Conservation (phyloP, 1,284 basidiomycete species). For the Gomphus sp. region DNA sequence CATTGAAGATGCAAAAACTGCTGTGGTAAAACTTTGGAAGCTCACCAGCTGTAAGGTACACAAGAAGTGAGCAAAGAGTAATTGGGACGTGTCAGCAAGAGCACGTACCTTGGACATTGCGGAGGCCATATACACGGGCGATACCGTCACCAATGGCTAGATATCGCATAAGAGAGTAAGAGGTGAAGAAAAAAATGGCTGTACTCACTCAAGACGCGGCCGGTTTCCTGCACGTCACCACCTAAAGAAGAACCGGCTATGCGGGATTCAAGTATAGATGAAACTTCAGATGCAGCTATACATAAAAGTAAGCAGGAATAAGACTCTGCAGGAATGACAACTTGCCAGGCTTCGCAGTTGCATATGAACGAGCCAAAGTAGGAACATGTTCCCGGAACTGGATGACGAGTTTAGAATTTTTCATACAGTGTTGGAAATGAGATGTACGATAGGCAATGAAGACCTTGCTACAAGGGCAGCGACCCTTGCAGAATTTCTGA, state of each 20-base stretch:
- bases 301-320: constrained; percentile 13
- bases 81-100: not conserved
- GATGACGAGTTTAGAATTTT: constrained; percentile 32
- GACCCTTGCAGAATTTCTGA: constrained; percentile 76
- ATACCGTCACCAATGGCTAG: constrained; percentile 99
- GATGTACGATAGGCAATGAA: constrained; percentile 52
- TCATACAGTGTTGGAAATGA: constrained; percentile 17
- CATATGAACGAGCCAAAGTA: constrained; percentile 74
- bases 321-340: constrained; percentile 19
- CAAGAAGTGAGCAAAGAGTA: not conserved
- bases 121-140: constrained; percentile 92
- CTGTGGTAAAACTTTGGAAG: not conserved
- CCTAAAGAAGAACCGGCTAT: constrained; percentile 88
- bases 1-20: not conserved
- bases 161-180: constrained; percentile 8
- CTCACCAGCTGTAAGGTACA: constrained; percentile 19
- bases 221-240: constrained; percentile 97
- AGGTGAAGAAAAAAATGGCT: constrained; percentile 1
- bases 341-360: constrained; percentile 95
- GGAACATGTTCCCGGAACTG: constrained; percentile 29
- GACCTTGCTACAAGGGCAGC: constrained; percentile 50
- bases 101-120: constrained; percentile 79
- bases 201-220: constrained; percentile 88
- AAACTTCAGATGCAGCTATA: constrained; percentile 96
- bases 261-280: constrained; percentile 96